phyloP scores from a whole-genome alignment of 2,329 filamentous ascomycete genomes.

The Alternaria tenuissima region DNA sequence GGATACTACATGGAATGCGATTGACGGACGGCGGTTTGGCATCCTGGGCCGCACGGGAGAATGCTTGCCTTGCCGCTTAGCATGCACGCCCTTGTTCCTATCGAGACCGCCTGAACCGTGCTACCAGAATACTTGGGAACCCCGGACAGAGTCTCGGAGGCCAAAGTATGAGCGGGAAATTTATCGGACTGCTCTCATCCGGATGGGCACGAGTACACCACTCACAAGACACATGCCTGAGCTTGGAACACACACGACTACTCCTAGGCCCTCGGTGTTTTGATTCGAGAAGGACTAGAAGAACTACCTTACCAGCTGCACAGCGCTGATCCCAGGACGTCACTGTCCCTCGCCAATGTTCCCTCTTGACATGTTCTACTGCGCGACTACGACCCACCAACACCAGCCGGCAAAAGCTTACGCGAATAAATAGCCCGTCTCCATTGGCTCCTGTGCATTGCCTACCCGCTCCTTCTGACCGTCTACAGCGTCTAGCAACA shows the following conservation, averaged over 20 bases:
- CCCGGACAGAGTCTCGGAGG: slow-evolving; percentile 7
- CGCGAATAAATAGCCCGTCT: slow-evolving; percentile 17
- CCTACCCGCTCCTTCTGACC: slow-evolving; percentile 4
- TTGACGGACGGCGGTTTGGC: slow-evolving; percentile 5
- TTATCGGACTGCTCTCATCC: neutral
- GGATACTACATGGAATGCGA: neutral
- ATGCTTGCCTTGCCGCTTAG: slow-evolving; percentile 28
- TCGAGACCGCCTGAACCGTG: slow-evolving; percentile 34
- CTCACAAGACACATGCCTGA: neutral
- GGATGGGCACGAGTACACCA: too few relatives aligned
- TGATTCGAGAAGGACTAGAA: slow-evolving; percentile 1
- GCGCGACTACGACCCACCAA: slow-evolving; percentile 18
- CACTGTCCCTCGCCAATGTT: slow-evolving; percentile 19
- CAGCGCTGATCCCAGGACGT: slow-evolving; percentile 25
- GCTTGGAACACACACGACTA: too few relatives aligned
- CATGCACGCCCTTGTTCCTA: slow-evolving; percentile 27
- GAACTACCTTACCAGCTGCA: neutral
- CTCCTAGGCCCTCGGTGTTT: neutral
- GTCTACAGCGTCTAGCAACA: slow-evolving; percentile 5
- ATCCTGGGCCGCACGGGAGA: slow-evolving; percentile 14
- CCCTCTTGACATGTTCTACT: slow-evolving; percentile 22
- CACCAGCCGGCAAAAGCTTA: slow-evolving; percentile 18
- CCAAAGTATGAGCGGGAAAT: neutral
- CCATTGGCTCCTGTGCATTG: slow-evolving; percentile 19
- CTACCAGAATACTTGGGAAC: slow-evolving; percentile 13